Conservation (phyloP, 768 basidiomycete genomes). For the Lyophyllum semitale region DNA sequence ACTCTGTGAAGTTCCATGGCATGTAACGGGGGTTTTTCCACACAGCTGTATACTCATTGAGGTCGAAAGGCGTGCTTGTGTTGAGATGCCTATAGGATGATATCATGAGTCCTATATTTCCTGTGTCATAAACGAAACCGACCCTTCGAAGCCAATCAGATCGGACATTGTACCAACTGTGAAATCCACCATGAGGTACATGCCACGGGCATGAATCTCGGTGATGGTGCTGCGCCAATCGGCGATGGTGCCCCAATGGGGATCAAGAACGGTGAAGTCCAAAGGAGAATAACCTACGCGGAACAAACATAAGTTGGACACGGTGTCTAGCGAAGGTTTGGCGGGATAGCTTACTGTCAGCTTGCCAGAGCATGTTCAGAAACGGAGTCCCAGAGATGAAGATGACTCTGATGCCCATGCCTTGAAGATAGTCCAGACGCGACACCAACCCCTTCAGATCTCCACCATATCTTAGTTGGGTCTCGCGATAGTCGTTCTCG, state of each 20-base stretch:
- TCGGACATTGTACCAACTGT: slow-evolving; percentile 93
- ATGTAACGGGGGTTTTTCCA: slow-evolving; percentile 78
- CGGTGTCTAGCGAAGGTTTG: neutral
- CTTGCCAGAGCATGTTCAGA: slow-evolving; percentile 96
- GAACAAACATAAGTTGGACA: slow-evolving; percentile 10
- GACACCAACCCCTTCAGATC: slow-evolving; percentile 78
- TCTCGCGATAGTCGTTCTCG: slow-evolving; percentile 87
- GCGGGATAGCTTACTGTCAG: slow-evolving; percentile 71
- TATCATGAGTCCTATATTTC: neutral
- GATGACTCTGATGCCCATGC: slow-evolving; percentile 83
- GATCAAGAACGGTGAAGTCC: slow-evolving; percentile 88
- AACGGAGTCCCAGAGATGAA: slow-evolving; percentile 94
- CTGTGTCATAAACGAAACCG: slow-evolving; percentile 22
- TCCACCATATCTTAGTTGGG: slow-evolving; percentile 87
- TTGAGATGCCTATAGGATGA: slow-evolving; percentile 65
- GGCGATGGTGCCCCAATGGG: slow-evolving; percentile 84
- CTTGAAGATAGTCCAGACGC: slow-evolving; percentile 84
- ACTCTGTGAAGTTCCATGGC: slow-evolving; percentile 87
- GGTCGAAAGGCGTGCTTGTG: slow-evolving; percentile 73
- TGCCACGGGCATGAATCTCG: slow-evolving; percentile 74
- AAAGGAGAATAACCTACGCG: slow-evolving; percentile 85
- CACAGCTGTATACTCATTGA: slow-evolving; percentile 69
- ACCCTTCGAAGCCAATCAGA: slow-evolving; percentile 86
- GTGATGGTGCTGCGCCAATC: slow-evolving; percentile 82
- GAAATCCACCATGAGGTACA: slow-evolving; percentile 94